phyloP scores from a whole-genome alignment of 352 stramenopile genomes.

The Globisporangium lucens region DNA sequence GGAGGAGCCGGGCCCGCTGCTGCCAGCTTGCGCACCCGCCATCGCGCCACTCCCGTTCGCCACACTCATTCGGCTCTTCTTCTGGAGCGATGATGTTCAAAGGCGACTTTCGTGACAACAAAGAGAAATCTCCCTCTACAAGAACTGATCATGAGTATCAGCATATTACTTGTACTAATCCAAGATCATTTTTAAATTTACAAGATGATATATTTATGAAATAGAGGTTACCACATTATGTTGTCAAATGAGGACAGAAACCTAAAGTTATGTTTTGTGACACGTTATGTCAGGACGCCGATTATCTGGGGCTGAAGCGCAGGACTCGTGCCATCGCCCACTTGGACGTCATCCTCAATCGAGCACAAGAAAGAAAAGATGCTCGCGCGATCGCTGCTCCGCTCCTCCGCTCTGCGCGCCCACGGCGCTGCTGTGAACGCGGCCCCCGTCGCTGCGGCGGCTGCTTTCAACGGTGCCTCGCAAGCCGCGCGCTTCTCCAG shows the following conservation, averaged over 20 bases:
- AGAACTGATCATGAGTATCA: not conserved
- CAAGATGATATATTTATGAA: not conserved
- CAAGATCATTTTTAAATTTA: not conserved
- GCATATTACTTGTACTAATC: not conserved
- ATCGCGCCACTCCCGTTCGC: not conserved
- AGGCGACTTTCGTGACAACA: not conserved
- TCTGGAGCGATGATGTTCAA: not conserved
- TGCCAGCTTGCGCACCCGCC: not conserved
- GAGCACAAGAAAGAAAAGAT: constrained; percentile 25
- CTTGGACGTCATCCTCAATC: constrained; percentile 10
- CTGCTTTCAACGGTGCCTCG: constrained; percentile 16
- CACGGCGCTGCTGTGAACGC: constrained; percentile 18
- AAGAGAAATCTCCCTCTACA: constrained; percentile 2
- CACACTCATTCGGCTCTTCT: constrained; percentile 6
- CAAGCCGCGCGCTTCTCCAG: constrained; percentile 50
- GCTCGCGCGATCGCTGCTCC: constrained; percentile 62
- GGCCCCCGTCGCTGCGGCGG: constrained; percentile 14
- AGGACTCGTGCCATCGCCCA: constrained; percentile 4
- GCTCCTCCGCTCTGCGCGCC: constrained; percentile 21
- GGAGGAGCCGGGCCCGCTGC: constrained; percentile 18
- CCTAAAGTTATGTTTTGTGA: not conserved
- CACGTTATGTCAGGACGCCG: not conserved
- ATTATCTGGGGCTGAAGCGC: not conserved
- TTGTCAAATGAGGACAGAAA: not conserved
- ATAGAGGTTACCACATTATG: not conserved